Percentiles rank a stretch among this genome's conserved stretches.
Conservation (phyloP, 495 filamentous ascomycete species). For the Aspergillus haitiensis region DNA sequence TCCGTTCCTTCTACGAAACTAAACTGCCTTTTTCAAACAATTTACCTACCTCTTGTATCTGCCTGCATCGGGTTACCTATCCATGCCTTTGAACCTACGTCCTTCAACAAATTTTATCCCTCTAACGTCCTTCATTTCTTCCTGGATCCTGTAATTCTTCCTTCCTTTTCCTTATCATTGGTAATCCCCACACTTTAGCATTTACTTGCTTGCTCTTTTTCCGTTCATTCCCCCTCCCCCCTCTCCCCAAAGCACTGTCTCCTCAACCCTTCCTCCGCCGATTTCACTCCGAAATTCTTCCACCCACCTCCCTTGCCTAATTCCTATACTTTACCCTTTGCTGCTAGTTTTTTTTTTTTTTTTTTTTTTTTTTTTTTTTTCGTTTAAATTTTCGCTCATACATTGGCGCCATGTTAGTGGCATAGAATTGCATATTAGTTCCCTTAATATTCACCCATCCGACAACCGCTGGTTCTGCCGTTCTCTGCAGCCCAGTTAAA, state of each 20-base stretch:
- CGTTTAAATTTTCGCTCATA: constrained; percentile 4
- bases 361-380: too few relatives aligned
- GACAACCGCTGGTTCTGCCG: constrained; percentile 14
- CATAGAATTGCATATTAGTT: constrained; percentile 18
- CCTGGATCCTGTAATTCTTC: constrained; percentile 14
- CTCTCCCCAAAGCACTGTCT: constrained; percentile 2
- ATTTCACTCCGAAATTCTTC: constrained; percentile 1
- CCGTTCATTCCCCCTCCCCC: not conserved
- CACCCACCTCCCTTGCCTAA: constrained; percentile 13
- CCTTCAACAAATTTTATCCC: constrained; percentile 1
- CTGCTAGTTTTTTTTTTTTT: not conserved
- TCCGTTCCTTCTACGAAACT: constrained; percentile 4
- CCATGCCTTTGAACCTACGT: constrained; percentile 15
- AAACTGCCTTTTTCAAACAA: not conserved
- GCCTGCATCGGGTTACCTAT: constrained; percentile 17
- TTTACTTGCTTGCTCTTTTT: constrained; percentile 1
- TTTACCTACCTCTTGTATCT: constrained; percentile 6
- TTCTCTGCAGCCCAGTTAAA: constrained; percentile 25
- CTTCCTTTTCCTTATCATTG: constrained; percentile 4
- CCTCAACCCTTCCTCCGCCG: constrained; percentile 1
- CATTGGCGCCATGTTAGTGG: constrained; percentile 17
- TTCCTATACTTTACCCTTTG: constrained; percentile 3
- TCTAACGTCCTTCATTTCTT: constrained; percentile 11
- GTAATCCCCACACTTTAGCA: constrained; percentile 6
- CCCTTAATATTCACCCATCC: constrained; percentile 13